A percentile compares a stretch with the other conserved stretches of the same genome.
Conservation (phyloP, 371 early-diverging fungal species). For the Rhizopus delemar region DNA sequence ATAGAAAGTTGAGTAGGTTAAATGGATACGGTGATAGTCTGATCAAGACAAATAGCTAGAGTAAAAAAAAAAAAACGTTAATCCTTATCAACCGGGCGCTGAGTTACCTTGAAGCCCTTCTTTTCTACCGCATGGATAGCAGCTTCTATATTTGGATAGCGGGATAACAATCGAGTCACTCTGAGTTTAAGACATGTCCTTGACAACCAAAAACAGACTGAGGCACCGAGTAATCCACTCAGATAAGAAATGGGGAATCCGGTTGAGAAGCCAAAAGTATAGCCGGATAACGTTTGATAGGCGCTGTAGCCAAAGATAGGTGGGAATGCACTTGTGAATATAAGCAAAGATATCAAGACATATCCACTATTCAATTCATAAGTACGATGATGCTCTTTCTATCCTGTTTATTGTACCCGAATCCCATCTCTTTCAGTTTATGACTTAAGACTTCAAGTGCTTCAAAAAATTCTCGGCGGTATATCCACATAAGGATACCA, state of each 20-base stretch:
- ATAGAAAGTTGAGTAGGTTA: conserved; percentile 68
- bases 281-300: conserved; percentile 66
- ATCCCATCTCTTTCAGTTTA: conserved; percentile 36
- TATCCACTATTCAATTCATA: conserved; percentile 35
- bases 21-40: conserved; percentile 80
- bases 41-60: conserved; percentile 64
- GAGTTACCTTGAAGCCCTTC: conserved; percentile 65
- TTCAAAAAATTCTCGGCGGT: conserved; percentile 35
- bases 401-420: conserved; percentile 19
- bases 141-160: conserved; percentile 56
- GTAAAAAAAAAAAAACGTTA: conserved; percentile 13
- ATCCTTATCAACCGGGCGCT: background rate
- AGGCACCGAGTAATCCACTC: conserved; percentile 59
- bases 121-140: conserved; percentile 68
- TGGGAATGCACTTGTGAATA: conserved; percentile 66
- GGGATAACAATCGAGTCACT: conserved; percentile 53
- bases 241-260: conserved; percentile 65
- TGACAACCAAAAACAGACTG: conserved; percentile 62
- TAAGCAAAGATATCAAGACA: conserved; percentile 37
- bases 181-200: conserved; percentile 54
- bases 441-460: conserved; percentile 39
- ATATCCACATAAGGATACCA: conserved; percentile 27
- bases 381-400: background rate
- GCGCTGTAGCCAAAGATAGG: conserved; percentile 71
- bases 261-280: conserved; percentile 60